A percentile compares a stretch with the other conserved stretches of the same genome.
phyloP scores from a whole-genome alignment of 2,329 filamentous ascomycete genomes.

The Trichoderma simmonsii region DNA sequence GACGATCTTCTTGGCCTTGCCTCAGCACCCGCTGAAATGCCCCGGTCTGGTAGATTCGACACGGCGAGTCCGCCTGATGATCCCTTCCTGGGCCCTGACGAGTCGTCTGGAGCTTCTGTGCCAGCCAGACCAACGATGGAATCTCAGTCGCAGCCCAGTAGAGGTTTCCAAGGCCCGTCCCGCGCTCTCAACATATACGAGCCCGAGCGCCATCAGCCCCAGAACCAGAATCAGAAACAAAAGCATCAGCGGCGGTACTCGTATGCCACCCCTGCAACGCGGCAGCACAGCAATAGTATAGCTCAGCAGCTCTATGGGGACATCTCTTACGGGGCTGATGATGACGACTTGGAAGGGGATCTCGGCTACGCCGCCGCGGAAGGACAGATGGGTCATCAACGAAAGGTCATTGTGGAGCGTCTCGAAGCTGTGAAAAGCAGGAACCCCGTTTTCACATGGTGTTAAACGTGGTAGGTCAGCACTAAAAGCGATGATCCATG shows the following conservation, averaged over 20 bases:
- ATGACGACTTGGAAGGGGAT: conserved; percentile 84
- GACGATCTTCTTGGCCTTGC: conserved; percentile 69
- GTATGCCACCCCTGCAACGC: conserved; percentile 47
- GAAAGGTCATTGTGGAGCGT: conserved; percentile 95
- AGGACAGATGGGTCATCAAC: conserved; percentile 84
- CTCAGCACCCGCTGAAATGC: conserved; percentile 61
- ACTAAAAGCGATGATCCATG: neutral
- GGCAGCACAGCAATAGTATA: conserved; percentile 49
- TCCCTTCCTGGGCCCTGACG: conserved; percentile 40
- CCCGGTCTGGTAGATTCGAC: conserved; percentile 74
- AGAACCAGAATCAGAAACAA: conserved; percentile 1
- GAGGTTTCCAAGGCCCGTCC: conserved; percentile 42
- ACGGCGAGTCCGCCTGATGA: conserved; percentile 49
- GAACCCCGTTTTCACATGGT: conserved; percentile 97
- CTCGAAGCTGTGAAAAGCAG: conserved; percentile 92
- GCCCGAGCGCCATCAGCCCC: conserved; percentile 39
- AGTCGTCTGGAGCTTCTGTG: conserved; percentile 22
- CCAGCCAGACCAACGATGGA: neutral
- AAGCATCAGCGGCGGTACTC: conserved; percentile 53
- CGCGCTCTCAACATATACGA: conserved; percentile 44
- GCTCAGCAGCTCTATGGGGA: conserved; percentile 52
- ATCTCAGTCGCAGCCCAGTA: conserved; percentile 18
- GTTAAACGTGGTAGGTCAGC: conserved; percentile 49
- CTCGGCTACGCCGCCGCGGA: conserved; percentile 91
- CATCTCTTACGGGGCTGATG: conserved; percentile 43